Conservation (phyloP, 2,329 filamentous ascomycete genomes). For the Neofusicoccum laricinum region DNA sequence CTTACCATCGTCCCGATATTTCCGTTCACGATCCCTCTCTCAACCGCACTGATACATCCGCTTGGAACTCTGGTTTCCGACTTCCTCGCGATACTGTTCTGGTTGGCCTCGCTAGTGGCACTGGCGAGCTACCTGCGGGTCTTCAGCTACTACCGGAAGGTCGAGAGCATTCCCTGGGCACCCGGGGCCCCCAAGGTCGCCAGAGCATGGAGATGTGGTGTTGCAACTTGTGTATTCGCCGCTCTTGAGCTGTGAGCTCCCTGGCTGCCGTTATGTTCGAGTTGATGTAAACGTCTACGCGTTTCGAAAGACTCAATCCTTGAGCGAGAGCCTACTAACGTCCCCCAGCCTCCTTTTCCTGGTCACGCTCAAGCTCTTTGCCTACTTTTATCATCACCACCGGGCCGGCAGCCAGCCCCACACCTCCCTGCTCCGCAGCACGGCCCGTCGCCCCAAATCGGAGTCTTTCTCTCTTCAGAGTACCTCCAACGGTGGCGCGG, state of each 20-base stretch:
- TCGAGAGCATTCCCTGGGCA: neutral
- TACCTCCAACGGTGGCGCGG: neutral
- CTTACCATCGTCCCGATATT: slow-evolving; percentile 24
- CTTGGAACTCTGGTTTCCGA: slow-evolving; percentile 19
- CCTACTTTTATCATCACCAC: slow-evolving; percentile 25
- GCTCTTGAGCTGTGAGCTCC: slow-evolving; percentile 22
- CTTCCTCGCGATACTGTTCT: slow-evolving; percentile 21
- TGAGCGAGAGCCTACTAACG: neutral
- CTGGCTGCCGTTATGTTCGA: neutral
- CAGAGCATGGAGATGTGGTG: slow-evolving; percentile 21
- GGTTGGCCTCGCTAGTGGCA: slow-evolving; percentile 23
- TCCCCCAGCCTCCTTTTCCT: slow-evolving; percentile 23
- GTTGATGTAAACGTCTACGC: too few relatives aligned
- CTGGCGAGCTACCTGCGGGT: slow-evolving; percentile 23
- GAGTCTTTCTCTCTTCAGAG: neutral
- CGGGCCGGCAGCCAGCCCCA: slow-evolving; percentile 1
- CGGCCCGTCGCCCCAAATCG: neutral
- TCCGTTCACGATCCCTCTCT: slow-evolving; percentile 4
- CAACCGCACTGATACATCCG: slow-evolving; percentile 5
- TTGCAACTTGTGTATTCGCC: slow-evolving; percentile 22
- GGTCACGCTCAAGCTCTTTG: slow-evolving; percentile 21
- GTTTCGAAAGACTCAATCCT: too few relatives aligned
- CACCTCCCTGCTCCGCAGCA: neutral
- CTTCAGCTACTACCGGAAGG: slow-evolving; percentile 11
- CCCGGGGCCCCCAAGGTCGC: neutral